Base-by-base conservation (phyloP, 768 basidiomycete genomes). In the Gloeopeniophorella convolvens region DNA sequence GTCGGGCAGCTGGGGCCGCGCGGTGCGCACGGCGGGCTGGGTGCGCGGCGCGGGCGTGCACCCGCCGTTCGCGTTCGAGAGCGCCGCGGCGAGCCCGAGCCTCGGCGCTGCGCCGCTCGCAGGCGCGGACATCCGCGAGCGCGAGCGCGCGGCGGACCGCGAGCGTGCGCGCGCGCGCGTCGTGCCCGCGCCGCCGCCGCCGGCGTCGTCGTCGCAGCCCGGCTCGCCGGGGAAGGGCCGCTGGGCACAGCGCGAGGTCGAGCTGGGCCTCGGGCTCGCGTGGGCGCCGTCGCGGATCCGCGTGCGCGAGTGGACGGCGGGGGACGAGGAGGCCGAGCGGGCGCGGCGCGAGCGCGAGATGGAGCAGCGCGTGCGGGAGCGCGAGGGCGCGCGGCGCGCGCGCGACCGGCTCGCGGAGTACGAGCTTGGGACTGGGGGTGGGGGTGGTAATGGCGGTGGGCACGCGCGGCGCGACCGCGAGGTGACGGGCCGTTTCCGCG, bases 381-480 rank as follows among this genome's bases (percentile, higher is more conserved):
- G 58, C 9, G 60, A 60, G 23, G 56, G 60, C 3, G 59, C 49
- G 18, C 56, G 60, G 8, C 47, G 59, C 0, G 56, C 59, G 27
- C 43, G 47, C 4, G 52, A 43, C 21, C 34, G 48, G 10, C 58
- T 60, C n/a, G 54, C 64, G 30, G 63, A 66, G 51, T 62, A 61
- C 32, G 61, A 62, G 45, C 41, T 62, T 13, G 65, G 64, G 26
- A 43, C 42, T 31, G 48, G 47, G 27, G 58, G 59, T 18, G 61
- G 53, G 15, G 59, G 57, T 49, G 59, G 59, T 28, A 47, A 48
- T 30, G 60, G 31, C 4, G 27, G 16, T 15, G 31, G n/a, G 36
- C 30, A 50, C 28, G 47, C 51, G 33, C 39, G 51, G 12, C 47
- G 39, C 4, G 57, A 58, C 9, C 43, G 42, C 34, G 55, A 58